Base-by-base conservation (phyloP, 495 filamentous ascomycete species). In the Podospora conica region DNA sequence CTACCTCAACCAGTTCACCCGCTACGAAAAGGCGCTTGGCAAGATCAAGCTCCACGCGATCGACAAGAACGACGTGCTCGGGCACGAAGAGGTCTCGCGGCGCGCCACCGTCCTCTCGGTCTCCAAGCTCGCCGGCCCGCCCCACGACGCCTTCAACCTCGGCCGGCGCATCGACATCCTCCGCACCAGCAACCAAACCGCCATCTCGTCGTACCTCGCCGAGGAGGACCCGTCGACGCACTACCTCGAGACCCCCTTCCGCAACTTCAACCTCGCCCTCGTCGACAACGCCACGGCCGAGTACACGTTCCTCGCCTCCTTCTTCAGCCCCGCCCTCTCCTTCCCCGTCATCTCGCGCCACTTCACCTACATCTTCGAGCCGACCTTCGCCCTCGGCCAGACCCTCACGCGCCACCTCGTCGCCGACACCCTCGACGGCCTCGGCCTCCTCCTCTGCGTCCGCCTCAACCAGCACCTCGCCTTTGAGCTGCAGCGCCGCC, bases 211-310 rank as follows among this genome's bases (percentile, higher is more conserved):
- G 2, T 91, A 91, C 70, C 75, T 96, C 11, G 93, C 91, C 3
- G 94, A 97, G 75, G 93, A 98, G 73, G 90, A 94, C 72, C 89
- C 90, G 65, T 78, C 85, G 3, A 87, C 87, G 8, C 93, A 97
- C 73, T 92, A 95, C 66, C 87, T 96, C 27, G 95, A 98, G 77
- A 81, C 87, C 1, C 90, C 91, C 15, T 98, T 98, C 77, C 87
- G 90, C 27, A 91, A 95, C 71, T 98, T 96, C 82, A 97, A 97
- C 71, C 86, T 95, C 29, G 95, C 95, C 2, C 81, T 98, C 22
- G 82, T 97, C 65, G 95, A 98, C 79, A 98, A 98, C 72, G 88
- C 91, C 1, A 91, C 91, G n/a, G 87, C 92, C 22, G 95, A 98
- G 75, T 98, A 98, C 76, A 89, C 91, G 9, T 98, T 98, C 71